Base-by-base conservation (phyloP, 495 filamentous ascomycete species). In the Talaromyces stipitatus region DNA sequence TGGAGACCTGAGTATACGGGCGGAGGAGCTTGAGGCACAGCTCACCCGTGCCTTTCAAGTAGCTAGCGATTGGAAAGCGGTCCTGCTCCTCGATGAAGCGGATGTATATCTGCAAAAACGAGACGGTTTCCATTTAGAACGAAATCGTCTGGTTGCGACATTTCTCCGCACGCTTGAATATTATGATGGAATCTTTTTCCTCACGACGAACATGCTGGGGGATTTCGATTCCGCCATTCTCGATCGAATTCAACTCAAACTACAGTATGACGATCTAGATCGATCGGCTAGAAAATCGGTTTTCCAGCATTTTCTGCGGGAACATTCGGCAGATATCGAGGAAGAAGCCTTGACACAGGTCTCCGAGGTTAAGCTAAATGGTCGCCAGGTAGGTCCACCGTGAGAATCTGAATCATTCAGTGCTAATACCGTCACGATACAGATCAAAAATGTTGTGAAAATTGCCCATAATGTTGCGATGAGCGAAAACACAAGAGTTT, bases 101-200 rank as follows among this genome's bases (percentile, higher is more conserved):
- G 76, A 79, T 56, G 67, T 78, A 9, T 78, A 77, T 38, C 67
- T 79, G 63, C 67, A 77, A 61, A 55, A 63, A 3, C 72, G 73
- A 16, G 62, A 61, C 36, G 54, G 62, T 2, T 52, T 61, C 20
- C 65, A 72, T 48, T 66, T 77, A 4, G 53, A 67, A 38, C 67
- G 73, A 7, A 78, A 79, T 59, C 69, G 66, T 22, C 67, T 79
- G 7, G 76, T 79, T 5, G 74, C 75, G 2, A 74, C 78, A 30
- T 82, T 81, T 63, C 62, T 81, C 36, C 67, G 78, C 54, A 60
- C 82, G 69, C 55, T 83, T 47, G 71, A 81, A 58, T 78, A 83
- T 70, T 62, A 78, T 70, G 72, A 80, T 82, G 84, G 85, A 23
- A 82, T 85, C 55, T 69, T 85, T 58, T 84, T 85, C 69, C 75